These are phyloP conservation scores for Polytrichum commune DNA, from an alignment of 225 moss, liverwort and hornwort species.

Conservation along the genomic window DNA sequence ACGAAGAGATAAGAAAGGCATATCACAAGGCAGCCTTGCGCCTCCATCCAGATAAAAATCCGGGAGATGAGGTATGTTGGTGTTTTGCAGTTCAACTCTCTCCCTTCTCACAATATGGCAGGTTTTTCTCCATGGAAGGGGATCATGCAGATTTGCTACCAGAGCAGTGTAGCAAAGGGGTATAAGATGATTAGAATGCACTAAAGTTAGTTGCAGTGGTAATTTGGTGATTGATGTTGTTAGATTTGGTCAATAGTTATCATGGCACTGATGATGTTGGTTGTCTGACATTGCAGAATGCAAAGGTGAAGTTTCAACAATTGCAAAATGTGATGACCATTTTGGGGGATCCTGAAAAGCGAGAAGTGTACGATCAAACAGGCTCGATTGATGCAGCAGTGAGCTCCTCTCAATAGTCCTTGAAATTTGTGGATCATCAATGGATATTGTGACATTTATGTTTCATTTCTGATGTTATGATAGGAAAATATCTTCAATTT, in stretches of 20 bases:
- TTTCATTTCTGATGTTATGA: no score
- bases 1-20: conserved; percentile 83
- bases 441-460: neutral
- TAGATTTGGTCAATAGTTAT: neutral
- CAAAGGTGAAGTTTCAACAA: conserved; percentile 96
- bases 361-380: conserved; percentile 83
- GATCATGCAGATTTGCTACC: no score
- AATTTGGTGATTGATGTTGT: no score
- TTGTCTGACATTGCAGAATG: conserved; percentile 45
- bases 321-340: conserved; percentile 88
- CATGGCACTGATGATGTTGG: neutral
- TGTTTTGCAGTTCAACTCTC: neutral
- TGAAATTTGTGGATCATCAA: neutral
- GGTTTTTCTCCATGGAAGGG: no score
- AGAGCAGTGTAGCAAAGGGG: no score
- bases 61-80: conserved; percentile 63
- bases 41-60: conserved; percentile 95
- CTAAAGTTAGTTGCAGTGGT: no score
- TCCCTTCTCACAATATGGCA: neutral
- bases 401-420: conserved; percentile 2
- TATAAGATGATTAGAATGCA: no score
- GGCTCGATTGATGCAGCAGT: conserved; percentile 84
- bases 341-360: conserved; percentile 82
- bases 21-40: conserved; percentile 91
- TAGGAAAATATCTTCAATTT: neutral